phyloP scores from a whole-genome alignment of 352 stramenopile genomes.

The Globisporangium cylindrosporum region DNA sequence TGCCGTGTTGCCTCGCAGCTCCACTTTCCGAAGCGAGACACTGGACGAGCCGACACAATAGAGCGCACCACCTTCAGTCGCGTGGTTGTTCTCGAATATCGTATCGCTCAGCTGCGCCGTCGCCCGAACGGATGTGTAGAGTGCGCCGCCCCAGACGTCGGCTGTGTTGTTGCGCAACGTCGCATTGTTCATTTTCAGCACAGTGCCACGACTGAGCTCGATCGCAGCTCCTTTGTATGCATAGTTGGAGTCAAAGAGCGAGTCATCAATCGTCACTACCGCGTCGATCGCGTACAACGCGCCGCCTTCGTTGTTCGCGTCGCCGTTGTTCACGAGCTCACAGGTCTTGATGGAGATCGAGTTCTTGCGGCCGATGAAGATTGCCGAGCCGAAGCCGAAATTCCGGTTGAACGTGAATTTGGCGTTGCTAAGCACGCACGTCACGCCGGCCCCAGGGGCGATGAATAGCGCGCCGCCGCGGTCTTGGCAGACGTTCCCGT shows the following conservation, averaged over 20 bases:
- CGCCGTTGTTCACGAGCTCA: conserved; percentile 34
- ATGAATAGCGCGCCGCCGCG: conserved; percentile 47
- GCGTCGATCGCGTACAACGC: conserved; percentile 46
- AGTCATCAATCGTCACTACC: conserved; percentile 24
- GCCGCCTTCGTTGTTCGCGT: conserved; percentile 36
- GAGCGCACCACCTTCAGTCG: conserved; percentile 42
- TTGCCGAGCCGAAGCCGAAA: conserved; percentile 40
- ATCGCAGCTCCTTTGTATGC: conserved; percentile 45
- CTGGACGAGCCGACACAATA: conserved; percentile 39
- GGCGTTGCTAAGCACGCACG: conserved; percentile 23
- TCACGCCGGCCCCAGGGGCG: conserved; percentile 28
- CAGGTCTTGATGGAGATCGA: conserved; percentile 21
- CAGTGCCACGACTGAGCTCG: conserved; percentile 37
- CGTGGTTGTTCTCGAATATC: conserved; percentile 36
- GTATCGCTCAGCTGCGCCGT: conserved; percentile 30
- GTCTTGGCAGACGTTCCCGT: conserved; percentile 40
- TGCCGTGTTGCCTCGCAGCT: conserved; percentile 26
- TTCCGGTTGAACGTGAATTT: conserved; percentile 48
- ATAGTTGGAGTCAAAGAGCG: conserved; percentile 39
- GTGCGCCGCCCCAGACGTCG: conserved; percentile 30
- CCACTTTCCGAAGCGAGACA: conserved; percentile 21
- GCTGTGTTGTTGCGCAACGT: conserved; percentile 40
- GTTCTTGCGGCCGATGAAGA: conserved; percentile 59
- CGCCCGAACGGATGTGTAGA: conserved; percentile 47
- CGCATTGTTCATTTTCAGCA: conserved; percentile 26